Evolutionary conservation across 371 early-diverging fungal genomes (phyloP), one percentile per base, ranked within the genome.

Genomic region (Circinella umbellata): DNA sequence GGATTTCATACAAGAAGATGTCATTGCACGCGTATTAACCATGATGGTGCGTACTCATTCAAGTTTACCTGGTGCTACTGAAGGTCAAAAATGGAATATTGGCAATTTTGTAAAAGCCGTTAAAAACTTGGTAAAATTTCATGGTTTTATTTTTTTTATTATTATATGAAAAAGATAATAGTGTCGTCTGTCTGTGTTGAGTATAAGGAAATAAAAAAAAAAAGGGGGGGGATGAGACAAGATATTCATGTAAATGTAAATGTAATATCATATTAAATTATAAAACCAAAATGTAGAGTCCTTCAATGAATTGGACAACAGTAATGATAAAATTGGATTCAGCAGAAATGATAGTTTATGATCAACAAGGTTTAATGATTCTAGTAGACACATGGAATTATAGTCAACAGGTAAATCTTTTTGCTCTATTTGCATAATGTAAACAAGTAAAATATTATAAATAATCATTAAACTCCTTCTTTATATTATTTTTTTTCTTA

Each of bases 311-410:
- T 70, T 93, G 91, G 92, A 70, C 73, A 39, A 73, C 74, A 49
- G 89, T 93, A 2, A 70, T 92, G 47, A 73, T 83, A 27, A 72
- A 81, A 42, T 75, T 93, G 65, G 95, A 95, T 72, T 85, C 88
- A 61, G 81, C 88, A 34, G 92, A 90, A 20, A 90, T 92, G 69
- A 72, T 79, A 60, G 67, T 94, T 34, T 67, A 73, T 46, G 90
- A 92, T 74, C 74, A 77, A 10, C 69, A 80, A 17, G 91, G 90
- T 13, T 71, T 95, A 3, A 83, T 83, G 66, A 75, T 93, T 39
- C 66, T 95, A 17, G 69, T 92, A 47, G 82, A 76, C 61, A 86
- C 87, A 7, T 91, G 89, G 82, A 89, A 84, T 62, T 78, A 69
- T 57, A 82, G 81, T 13, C 76, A 85, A 14, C 86, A 88, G 86